These are phyloP conservation scores for Fusarium albidum DNA, from an alignment of 2,329 filamentous ascomycete species.

Conservation along the genomic window DNA sequence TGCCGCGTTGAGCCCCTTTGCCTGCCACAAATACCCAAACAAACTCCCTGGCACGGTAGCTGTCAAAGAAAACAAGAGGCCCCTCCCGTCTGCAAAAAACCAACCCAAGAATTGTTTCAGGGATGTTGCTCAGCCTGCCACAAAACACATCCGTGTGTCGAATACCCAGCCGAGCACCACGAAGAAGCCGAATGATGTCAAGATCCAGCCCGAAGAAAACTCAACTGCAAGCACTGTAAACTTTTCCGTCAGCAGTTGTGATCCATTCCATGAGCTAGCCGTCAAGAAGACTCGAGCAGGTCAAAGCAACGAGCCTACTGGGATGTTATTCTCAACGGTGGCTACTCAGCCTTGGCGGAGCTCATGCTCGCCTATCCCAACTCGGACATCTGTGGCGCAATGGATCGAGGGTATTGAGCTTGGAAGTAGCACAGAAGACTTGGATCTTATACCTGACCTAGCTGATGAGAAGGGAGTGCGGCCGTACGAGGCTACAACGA, in stretches of 20 bases:
- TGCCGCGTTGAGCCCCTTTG: slow-evolving; percentile 25
- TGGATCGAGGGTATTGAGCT: slow-evolving; percentile 14
- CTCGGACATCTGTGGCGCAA: not conserved
- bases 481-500: not conserved
- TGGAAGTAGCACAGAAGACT: not conserved
- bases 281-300: not conserved
- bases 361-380: not conserved
- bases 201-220: not conserved
- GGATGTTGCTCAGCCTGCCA: not conserved
- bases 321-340: not conserved
- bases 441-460: not conserved
- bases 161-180: not conserved
- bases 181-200: not conserved
- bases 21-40: slow-evolving; percentile 22
- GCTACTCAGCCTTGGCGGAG: not conserved
- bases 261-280: not conserved
- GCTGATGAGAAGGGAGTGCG: not conserved
- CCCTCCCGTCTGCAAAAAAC: not conserved
- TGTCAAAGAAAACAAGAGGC: not conserved
- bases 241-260: not conserved
- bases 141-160: not conserved
- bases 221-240: not conserved
- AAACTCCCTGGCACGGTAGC: slow-evolving; percentile 19
- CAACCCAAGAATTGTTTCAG: not conserved
- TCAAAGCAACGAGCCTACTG: not conserved